Conservation (phyloP, 2,329 filamentous ascomycete species). For the Biscogniauxia mediterranea region DNA sequence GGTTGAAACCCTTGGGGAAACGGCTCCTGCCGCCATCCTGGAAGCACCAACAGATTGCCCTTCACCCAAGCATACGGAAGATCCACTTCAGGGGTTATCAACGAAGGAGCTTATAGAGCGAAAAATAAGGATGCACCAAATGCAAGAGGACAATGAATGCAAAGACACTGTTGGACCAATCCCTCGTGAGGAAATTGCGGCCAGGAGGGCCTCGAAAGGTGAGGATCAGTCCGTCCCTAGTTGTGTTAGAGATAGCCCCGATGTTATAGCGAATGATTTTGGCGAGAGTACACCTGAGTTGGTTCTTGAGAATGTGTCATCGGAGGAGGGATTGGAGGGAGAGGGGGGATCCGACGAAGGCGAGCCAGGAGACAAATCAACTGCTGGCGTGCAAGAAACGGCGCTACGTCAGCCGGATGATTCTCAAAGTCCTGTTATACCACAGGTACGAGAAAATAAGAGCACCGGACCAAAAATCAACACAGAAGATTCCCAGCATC, state of each 20-base stretch:
- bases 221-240: conserved; percentile 37
- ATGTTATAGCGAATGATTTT: conserved; percentile 30
- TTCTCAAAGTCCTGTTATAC: background rate
- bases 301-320: conserved; percentile 16
- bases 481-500: background rate
- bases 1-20: background rate
- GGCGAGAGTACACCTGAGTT: conserved; percentile 26
- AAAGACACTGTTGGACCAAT: conserved; percentile 42
- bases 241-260: conserved; percentile 35
- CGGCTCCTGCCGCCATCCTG: background rate
- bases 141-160: conserved; percentile 32
- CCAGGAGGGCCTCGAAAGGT: conserved; percentile 40
- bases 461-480: background rate
- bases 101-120: background rate
- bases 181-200: conserved; percentile 33
- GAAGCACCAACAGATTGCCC: background rate
- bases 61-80: background rate
- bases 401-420: background rate
- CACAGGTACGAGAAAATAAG: background rate
- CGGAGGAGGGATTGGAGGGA: conserved; percentile 5
- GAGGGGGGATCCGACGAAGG: conserved; percentile 1
- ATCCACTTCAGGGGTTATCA: background rate
- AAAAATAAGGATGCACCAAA: background rate
- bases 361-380: conserved; percentile 2
- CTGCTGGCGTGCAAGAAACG: background rate